A percentile compares a stretch with the other conserved stretches of the same genome.
These are phyloP conservation scores for Zygosaccharomyces rouxii DNA, from an alignment of 805 yeast species.

Conservation along the genomic window DNA sequence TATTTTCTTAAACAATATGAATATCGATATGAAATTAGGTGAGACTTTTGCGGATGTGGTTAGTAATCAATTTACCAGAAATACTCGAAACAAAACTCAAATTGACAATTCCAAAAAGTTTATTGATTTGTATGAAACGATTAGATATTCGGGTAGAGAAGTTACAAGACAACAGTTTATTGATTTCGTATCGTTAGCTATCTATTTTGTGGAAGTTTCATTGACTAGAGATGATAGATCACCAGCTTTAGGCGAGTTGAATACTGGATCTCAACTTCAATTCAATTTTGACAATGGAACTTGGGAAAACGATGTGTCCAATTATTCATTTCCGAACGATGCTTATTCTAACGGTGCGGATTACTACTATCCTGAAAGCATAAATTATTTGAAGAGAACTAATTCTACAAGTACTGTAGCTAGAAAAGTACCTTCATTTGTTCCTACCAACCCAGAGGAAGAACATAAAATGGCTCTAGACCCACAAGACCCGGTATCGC, in stretches of 20 bases:
- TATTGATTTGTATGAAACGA: constrained; percentile 56
- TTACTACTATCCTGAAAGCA: constrained; percentile 14
- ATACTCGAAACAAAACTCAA: constrained; percentile 9
- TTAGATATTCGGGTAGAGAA: constrained; percentile 60
- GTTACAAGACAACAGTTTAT: constrained; percentile 57
- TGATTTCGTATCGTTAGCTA: constrained; percentile 48
- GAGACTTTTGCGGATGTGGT: constrained; percentile 28
- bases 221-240: constrained; percentile 15
- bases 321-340: constrained; percentile 6
- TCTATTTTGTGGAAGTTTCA: constrained; percentile 32
- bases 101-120: constrained; percentile 33
- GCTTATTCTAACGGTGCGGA: constrained; percentile 10
- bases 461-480: neutral
- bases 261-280: constrained; percentile 11
- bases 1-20: constrained; percentile 36
- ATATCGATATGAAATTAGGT: constrained; percentile 22
- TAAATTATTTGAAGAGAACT: constrained; percentile 14
- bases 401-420: constrained; percentile 24
- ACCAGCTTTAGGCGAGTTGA: constrained; percentile 6
- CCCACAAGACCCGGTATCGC: neutral
- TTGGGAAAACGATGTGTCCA: constrained; percentile 13
- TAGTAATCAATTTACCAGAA: constrained; percentile 19
- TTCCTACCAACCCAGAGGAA: constrained; percentile 1
- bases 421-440: constrained; percentile 8
- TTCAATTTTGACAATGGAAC: constrained; percentile 13